Evolutionary conservation across 148 eudicot species (phyloP).

Genomic region (Vaccinium vitisidaea): DNA sequence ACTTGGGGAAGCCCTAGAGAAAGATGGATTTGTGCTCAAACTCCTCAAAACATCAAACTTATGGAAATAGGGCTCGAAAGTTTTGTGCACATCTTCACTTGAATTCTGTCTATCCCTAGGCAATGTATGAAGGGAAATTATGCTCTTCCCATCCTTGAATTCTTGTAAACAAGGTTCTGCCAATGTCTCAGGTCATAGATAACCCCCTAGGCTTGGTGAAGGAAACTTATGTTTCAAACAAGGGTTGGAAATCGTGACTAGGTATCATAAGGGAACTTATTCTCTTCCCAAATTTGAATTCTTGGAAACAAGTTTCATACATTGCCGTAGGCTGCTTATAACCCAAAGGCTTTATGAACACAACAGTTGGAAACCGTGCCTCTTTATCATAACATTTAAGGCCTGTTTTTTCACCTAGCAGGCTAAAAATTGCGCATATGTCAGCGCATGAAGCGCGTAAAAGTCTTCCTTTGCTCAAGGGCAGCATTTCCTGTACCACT

Average conservation of each 20-base stretch:
- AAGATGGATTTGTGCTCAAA: neutral
- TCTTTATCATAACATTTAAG: neutral
- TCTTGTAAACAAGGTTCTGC: neutral
- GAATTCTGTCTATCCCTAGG: neutral
- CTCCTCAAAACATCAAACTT: neutral
- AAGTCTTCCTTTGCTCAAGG: neutral
- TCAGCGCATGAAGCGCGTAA: neutral
- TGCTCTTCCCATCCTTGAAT: neutral
- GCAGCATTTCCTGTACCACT: neutral
- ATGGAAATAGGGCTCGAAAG: neutral
- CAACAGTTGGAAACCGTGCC: neutral
- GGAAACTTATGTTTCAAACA: slow-evolving; percentile 3
- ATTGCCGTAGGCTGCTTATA: neutral
- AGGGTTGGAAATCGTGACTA: neutral
- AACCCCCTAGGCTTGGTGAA: neutral
- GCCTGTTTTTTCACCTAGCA: neutral
- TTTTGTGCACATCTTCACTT: neutral
- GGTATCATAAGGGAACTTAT: neutral
- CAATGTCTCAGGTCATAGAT: neutral
- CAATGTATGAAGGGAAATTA: neutral
- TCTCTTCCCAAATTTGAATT: neutral
- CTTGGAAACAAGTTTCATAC: neutral
- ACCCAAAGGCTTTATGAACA: neutral
- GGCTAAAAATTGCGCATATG: neutral
- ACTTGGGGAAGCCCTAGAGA: neutral